Conservation (phyloP, 371 early-diverging fungal species). For the Mucor irregularis region DNA sequence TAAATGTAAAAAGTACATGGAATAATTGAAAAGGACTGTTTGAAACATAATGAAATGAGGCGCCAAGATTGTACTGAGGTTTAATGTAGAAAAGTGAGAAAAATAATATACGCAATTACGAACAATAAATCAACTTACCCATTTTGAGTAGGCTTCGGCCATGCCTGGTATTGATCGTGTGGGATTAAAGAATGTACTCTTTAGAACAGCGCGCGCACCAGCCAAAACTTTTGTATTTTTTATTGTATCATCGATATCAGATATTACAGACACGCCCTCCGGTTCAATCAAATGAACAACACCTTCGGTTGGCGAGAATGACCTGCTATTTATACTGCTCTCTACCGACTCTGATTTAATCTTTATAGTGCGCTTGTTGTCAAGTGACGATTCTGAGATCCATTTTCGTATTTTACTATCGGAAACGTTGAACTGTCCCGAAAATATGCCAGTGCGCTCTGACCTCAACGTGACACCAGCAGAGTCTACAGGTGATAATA, state of each 20-base stretch:
- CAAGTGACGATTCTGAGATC: slow-evolving; percentile 17
- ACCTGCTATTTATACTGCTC: background rate
- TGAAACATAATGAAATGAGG: slow-evolving; percentile 87
- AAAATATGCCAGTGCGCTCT: slow-evolving; percentile 19
- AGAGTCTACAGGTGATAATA: background rate
- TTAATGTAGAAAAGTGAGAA: background rate
- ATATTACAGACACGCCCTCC: slow-evolving; percentile 73
- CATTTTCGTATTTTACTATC: slow-evolving; percentile 17
- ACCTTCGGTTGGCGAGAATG: slow-evolving; percentile 28
- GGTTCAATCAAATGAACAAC: slow-evolving; percentile 56
- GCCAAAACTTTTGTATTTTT: slow-evolving; percentile 73
- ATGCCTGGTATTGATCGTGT: slow-evolving; percentile 65
- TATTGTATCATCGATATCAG: slow-evolving; percentile 91
- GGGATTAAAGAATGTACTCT: slow-evolving; percentile 69
- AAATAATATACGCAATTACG: background rate
- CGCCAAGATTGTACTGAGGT: slow-evolving; percentile 58
- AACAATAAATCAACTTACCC: slow-evolving; percentile 39
- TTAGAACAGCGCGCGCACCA: slow-evolving; percentile 66
- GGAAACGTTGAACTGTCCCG: slow-evolving; percentile 25
- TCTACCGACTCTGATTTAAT: slow-evolving; percentile 11
- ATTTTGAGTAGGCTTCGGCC: slow-evolving; percentile 64
- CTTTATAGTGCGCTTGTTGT: slow-evolving; percentile 23
- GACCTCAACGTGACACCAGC: background rate
- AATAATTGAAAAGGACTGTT: slow-evolving; percentile 90
- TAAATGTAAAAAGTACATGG: slow-evolving; percentile 73